phyloP scores from a whole-genome alignment of 768 basidiomycete species.

The Kwoniella shandongensis region DNA sequence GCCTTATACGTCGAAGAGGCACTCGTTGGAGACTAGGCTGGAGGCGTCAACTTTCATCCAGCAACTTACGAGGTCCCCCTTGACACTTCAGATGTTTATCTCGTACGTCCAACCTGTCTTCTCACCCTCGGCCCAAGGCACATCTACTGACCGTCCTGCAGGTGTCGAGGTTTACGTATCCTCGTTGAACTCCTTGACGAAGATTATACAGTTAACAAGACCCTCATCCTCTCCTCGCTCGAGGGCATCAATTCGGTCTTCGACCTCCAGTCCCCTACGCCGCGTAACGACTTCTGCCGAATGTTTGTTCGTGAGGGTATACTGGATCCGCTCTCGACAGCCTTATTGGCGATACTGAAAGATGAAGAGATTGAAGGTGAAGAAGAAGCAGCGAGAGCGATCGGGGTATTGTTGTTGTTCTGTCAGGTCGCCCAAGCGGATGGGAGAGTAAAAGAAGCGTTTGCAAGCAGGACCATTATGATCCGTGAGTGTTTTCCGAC shows the following conservation, averaged over 20 bases:
- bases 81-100: conserved; percentile 98
- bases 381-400: conserved; percentile 78
- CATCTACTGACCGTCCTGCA: conserved; percentile 46
- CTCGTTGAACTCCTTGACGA: conserved; percentile 95
- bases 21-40: conserved; percentile 86
- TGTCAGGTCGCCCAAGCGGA: conserved; percentile 96
- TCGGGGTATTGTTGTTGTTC: conserved; percentile 86
- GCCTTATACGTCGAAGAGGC: conserved; percentile 91
- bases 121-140: background rate
- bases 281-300: conserved; percentile 96
- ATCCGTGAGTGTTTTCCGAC: conserved; percentile 65
- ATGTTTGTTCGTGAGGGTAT: conserved; percentile 97
- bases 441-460: conserved; percentile 84
- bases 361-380: conserved; percentile 69
- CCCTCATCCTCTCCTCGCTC: conserved; percentile 86
- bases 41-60: conserved; percentile 95
- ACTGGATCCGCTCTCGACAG: conserved; percentile 85
- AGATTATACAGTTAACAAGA: conserved; percentile 86
- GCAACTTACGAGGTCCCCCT: conserved; percentile 77
- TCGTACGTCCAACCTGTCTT: conserved; percentile 62
- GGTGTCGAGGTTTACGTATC: conserved; percentile 90
- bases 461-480: conserved; percentile 85
- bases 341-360: conserved; percentile 78
- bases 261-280: conserved; percentile 84
- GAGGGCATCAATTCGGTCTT: conserved; percentile 95